These are phyloP conservation scores for Babesia gibsoni DNA, from an alignment of 169 alveolate genomes.

Conservation along the genomic window DNA sequence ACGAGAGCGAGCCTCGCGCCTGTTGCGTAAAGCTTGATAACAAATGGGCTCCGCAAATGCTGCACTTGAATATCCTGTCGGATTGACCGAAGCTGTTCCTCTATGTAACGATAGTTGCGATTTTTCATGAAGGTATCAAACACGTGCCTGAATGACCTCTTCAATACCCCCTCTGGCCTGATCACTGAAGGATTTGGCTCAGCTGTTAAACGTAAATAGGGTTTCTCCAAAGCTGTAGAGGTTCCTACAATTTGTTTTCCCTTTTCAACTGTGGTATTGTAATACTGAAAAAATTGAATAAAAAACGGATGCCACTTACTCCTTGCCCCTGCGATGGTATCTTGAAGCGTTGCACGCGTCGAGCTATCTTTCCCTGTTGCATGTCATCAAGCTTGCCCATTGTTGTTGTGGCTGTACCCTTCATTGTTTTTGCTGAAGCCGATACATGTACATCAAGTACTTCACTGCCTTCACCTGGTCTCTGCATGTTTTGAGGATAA, in stretches of 20 bases:
- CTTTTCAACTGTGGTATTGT: conserved; percentile 33
- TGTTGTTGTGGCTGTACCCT: too few relatives aligned
- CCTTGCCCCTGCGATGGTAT: background rate
- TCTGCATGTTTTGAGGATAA: too few relatives aligned
- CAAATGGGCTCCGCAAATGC: conserved; percentile 83
- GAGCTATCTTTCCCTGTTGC: background rate
- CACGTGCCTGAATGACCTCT: conserved; percentile 63
- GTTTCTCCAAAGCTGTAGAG: conserved; percentile 50
- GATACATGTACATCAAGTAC: too few relatives aligned
- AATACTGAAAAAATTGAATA: conserved; percentile 3
- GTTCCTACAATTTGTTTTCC: conserved; percentile 36
- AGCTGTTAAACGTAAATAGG: conserved; percentile 54
- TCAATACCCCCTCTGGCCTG: conserved; percentile 57
- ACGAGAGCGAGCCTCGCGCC: conserved; percentile 91
- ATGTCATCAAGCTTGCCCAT: background rate
- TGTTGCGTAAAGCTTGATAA: conserved; percentile 88
- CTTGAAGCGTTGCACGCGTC: conserved; percentile 9
- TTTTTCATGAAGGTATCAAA: conserved; percentile 64
- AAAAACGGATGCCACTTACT: background rate
- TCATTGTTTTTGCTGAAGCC: too few relatives aligned
- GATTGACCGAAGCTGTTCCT: conserved; percentile 87
- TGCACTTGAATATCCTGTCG: conserved; percentile 93
- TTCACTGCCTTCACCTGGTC: too few relatives aligned
- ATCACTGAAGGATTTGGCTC: conserved; percentile 58
- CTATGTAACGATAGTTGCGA: conserved; percentile 78